phyloP scores from a whole-genome alignment of 495 filamentous ascomycete genomes.

The Aspergillus bertholletiae region DNA sequence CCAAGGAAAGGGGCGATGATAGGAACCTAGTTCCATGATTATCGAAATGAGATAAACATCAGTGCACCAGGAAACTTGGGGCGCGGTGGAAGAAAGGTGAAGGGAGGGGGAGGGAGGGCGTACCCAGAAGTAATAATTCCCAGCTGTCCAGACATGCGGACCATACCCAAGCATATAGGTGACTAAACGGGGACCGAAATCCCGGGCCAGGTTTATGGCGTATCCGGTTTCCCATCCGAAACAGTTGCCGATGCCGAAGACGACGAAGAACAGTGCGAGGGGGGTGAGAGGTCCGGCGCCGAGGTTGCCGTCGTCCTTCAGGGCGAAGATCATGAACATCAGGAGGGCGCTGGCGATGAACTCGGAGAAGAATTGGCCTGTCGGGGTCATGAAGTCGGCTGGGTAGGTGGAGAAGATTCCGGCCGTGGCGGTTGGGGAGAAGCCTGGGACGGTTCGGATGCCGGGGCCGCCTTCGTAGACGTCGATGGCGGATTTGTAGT shows the following conservation, averaged over 20 bases:
- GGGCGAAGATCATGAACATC: conserved; percentile 65
- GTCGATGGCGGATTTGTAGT: conserved; percentile 54
- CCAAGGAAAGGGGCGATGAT: conserved; percentile 58
- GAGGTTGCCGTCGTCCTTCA: conserved; percentile 57
- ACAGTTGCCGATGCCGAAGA: conserved; percentile 64
- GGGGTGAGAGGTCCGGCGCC: conserved; percentile 49
- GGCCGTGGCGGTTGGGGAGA: conserved; percentile 53
- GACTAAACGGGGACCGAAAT: conserved; percentile 64
- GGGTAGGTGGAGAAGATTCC: conserved; percentile 68
- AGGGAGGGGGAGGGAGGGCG: conserved; percentile 1
- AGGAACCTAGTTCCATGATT: conserved; percentile 29
- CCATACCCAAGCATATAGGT: conserved; percentile 63
- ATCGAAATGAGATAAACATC: no score
- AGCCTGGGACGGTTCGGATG: conserved; percentile 55
- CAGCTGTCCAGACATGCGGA: conserved; percentile 58
- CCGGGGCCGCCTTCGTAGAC: conserved; percentile 50
- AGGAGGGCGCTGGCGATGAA: conserved; percentile 58
- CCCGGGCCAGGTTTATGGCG: conserved; percentile 63
- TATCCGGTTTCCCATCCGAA: conserved; percentile 71
- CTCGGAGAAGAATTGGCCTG: conserved; percentile 60
- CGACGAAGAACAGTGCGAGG: conserved; percentile 57
- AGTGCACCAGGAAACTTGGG: no score
- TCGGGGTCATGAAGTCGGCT: conserved; percentile 55
- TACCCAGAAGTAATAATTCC: conserved; percentile 64
- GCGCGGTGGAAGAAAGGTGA: background rate